A percentile compares a stretch with the other conserved stretches of the same genome.
Evolutionary conservation across 1,139 yeast species (phyloP).

Genomic region (Eremothecium cymbalariae): DNA sequence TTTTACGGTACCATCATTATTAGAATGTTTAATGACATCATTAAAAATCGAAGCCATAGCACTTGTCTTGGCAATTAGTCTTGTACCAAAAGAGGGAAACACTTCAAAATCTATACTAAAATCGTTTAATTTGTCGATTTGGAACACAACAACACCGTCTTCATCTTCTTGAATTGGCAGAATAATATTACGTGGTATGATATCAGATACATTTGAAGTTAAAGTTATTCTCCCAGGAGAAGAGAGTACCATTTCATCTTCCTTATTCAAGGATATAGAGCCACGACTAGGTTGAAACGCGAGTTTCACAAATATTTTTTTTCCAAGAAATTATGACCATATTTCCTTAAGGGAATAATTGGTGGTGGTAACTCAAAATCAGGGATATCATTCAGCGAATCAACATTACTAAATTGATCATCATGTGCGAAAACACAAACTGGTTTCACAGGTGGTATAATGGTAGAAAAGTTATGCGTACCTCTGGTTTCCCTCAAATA

Average conservation of each 20-base stretch:
- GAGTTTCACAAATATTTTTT: slow-evolving; percentile 78
- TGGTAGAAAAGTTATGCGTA: slow-evolving; percentile 8
- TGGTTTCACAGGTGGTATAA: slow-evolving; percentile 15
- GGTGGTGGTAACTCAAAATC: slow-evolving; percentile 93
- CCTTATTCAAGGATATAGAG: slow-evolving; percentile 46
- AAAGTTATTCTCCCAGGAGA: slow-evolving; percentile 65
- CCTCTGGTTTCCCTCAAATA: slow-evolving; percentile 16
- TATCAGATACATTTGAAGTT: slow-evolving; percentile 59
- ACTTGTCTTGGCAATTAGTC: slow-evolving; percentile 81
- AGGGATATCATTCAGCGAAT: slow-evolving; percentile 50
- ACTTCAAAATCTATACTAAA: slow-evolving; percentile 84
- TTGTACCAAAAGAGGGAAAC: slow-evolving; percentile 90
- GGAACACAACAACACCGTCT: slow-evolving; percentile 75
- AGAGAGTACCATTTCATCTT: slow-evolving; percentile 37
- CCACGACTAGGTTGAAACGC: slow-evolving; percentile 54
- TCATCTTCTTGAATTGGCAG: slow-evolving; percentile 52
- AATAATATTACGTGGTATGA: slow-evolving; percentile 77
- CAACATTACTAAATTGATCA: slow-evolving; percentile 10
- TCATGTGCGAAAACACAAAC: slow-evolving; percentile 12
- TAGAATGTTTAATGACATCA: slow-evolving; percentile 30
- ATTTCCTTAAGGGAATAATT: slow-evolving; percentile 80
- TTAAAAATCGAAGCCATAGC: slow-evolving; percentile 54
- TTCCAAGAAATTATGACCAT: slow-evolving; percentile 92
- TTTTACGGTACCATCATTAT: slow-evolving; percentile 36
- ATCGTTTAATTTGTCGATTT: slow-evolving; percentile 69